phyloP scores from a whole-genome alignment of 2,329 filamentous ascomycete species.

The Alternaria arborescens region DNA sequence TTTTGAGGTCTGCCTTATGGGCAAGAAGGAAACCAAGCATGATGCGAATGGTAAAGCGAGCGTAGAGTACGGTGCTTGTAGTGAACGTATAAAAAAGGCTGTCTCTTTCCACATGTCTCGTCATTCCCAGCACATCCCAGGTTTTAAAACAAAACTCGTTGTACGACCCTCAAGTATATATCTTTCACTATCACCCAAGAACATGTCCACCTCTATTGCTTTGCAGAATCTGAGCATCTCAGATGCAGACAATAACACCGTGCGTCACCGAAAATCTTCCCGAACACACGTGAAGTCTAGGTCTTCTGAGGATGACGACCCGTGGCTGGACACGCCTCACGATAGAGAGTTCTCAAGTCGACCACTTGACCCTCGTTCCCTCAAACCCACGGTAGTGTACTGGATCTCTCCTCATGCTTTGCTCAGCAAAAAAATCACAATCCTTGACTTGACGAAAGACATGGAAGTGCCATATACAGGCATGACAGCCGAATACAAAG shows the following conservation, averaged over 20 bases:
- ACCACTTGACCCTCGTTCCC: slow-evolving; percentile 24
- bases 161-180: background rate
- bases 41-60: background rate
- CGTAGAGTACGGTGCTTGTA: background rate
- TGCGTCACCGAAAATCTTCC: slow-evolving; percentile 23
- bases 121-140: background rate
- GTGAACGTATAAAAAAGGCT: background rate
- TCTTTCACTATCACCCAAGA: background rate
- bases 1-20: background rate
- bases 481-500: slow-evolving; percentile 29
- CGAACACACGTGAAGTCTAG: slow-evolving; percentile 8
- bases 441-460: slow-evolving; percentile 30
- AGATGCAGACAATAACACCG: slow-evolving; percentile 3
- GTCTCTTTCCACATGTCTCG: background rate
- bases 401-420: slow-evolving; percentile 33
- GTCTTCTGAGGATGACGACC: slow-evolving; percentile 10
- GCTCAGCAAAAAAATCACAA: slow-evolving; percentile 26
- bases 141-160: background rate
- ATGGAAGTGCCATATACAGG: slow-evolving; percentile 28
- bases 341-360: slow-evolving; percentile 15
- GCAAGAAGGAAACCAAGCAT: background rate
- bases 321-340: slow-evolving; percentile 23
- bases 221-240: slow-evolving; percentile 23
- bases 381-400: slow-evolving; percentile 30
- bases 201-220: slow-evolving; percentile 33